phyloP scores from a whole-genome alignment of 192 early-diverging fungal genomes.

The Coemansia sp. region DNA sequence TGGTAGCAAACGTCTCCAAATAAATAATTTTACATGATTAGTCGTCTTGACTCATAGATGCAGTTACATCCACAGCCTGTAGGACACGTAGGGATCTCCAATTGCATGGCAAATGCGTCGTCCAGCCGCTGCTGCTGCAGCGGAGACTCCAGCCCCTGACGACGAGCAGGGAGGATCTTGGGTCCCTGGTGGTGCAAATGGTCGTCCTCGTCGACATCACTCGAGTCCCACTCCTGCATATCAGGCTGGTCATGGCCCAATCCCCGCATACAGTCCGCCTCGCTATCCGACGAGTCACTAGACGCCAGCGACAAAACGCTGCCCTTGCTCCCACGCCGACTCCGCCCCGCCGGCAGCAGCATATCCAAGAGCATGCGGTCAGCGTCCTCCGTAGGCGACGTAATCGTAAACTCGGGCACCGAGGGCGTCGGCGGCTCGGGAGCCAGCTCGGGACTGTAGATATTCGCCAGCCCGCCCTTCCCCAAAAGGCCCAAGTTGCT shows the following conservation, averaged over 20 bases:
- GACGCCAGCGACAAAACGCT: slow-evolving; percentile 13
- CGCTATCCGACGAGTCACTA: background rate
- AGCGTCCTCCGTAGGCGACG: background rate
- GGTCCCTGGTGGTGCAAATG: slow-evolving; percentile 12
- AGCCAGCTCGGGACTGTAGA: background rate
- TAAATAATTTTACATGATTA: slow-evolving; percentile 11
- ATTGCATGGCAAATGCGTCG: slow-evolving; percentile 11
- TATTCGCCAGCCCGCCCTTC: background rate
- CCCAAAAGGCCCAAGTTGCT: slow-evolving; percentile 18
- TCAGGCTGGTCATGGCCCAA: background rate
- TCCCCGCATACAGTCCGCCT: background rate
- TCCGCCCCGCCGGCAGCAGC: background rate
- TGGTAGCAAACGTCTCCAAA: slow-evolving; percentile 27
- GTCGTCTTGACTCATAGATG: slow-evolving; percentile 29
- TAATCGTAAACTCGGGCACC: background rate
- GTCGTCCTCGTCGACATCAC: slow-evolving; percentile 34
- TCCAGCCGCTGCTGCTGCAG: slow-evolving; percentile 3
- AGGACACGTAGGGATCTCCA: slow-evolving; percentile 47
- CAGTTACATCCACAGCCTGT: slow-evolving; percentile 54
- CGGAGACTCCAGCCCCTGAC: background rate
- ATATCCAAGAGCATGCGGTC: background rate
- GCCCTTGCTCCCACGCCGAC: slow-evolving; percentile 4
- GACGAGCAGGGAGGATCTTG: background rate
- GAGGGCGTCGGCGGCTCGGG: background rate
- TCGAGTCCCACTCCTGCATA: slow-evolving; percentile 18